A percentile compares a stretch with the other conserved stretches of the same genome.
Conservation (phyloP, 2,329 filamentous ascomycete species). For the Malbranchea cinnamomea region DNA sequence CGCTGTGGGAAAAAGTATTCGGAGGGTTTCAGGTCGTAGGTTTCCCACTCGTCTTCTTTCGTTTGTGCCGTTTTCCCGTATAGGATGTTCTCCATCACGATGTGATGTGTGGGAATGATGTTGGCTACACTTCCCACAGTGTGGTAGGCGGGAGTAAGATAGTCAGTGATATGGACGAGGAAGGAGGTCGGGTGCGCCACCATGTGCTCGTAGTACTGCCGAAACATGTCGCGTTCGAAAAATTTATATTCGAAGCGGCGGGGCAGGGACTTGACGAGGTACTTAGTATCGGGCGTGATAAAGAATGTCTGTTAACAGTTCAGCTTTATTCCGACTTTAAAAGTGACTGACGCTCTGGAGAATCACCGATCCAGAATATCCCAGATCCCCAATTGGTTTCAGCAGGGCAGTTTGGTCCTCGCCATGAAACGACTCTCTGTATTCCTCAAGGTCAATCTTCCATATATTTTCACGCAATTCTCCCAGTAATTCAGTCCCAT, state of each 20-base stretch:
- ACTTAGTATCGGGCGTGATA: slow-evolving; percentile 49
- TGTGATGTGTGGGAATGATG: slow-evolving; percentile 52
- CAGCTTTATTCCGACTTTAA: background rate
- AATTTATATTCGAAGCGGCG: slow-evolving; percentile 55
- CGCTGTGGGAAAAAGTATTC: slow-evolving; percentile 64
- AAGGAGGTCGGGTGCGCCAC: slow-evolving; percentile 42
- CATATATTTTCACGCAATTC: slow-evolving; percentile 38
- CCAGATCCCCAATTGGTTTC: slow-evolving; percentile 50
- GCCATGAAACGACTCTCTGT: slow-evolving; percentile 36
- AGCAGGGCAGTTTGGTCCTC: slow-evolving; percentile 31
- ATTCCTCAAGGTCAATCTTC: slow-evolving; percentile 40
- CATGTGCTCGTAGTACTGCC: slow-evolving; percentile 52
- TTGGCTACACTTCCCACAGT: slow-evolving; percentile 47
- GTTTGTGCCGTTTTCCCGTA: slow-evolving; percentile 37
- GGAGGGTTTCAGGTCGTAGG: slow-evolving; percentile 59
- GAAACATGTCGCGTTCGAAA: slow-evolving; percentile 51
- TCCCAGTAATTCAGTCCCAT: slow-evolving; percentile 35
- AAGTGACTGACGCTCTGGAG: background rate
- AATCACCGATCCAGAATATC: slow-evolving; percentile 52
- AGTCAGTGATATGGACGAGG: slow-evolving; percentile 57
- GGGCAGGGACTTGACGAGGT: slow-evolving; percentile 56
- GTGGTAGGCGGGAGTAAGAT: slow-evolving; percentile 41
- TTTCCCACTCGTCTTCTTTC: slow-evolving; percentile 43
- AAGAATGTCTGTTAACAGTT: slow-evolving; percentile 46
- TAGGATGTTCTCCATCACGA: slow-evolving; percentile 64